These are phyloP conservation scores for Sedum album DNA, from an alignment of 164 flowering plant species.

Conservation along the genomic window DNA sequence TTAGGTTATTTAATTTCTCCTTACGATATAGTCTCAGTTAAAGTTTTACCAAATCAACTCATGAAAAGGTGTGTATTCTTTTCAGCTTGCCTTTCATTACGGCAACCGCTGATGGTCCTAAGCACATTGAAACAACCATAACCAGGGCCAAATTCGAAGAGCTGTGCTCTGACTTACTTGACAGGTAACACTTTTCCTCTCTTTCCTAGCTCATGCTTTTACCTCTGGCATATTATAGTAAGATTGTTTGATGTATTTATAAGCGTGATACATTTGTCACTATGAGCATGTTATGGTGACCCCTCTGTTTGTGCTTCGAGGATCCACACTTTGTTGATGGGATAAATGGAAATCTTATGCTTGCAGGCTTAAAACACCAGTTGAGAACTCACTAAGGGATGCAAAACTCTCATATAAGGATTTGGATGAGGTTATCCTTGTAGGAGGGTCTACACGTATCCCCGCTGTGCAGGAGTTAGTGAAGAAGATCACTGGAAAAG, in stretches of 20 bases:
- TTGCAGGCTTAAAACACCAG: conserved; percentile 27
- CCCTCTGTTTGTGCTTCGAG: no score
- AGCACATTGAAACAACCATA: conserved; percentile 27
- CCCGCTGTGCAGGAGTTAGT: conserved; percentile 11
- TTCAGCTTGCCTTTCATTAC: conserved; percentile 25
- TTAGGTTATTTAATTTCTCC: conserved; percentile 29
- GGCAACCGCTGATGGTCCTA: conserved; percentile 18
- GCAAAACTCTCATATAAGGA: conserved; percentile 18
- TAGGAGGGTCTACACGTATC: conserved; percentile 9
- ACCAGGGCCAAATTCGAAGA: conserved; percentile 90
- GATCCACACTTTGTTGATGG: not conserved
- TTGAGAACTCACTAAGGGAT: conserved; percentile 29
- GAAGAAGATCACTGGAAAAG: conserved; percentile 10
- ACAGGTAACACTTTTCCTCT: conserved; percentile 33
- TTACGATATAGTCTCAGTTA: not conserved
- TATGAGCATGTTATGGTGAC: not conserved
- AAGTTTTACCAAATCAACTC: not conserved
- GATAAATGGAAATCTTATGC: not conserved
- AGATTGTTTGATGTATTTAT: not conserved
- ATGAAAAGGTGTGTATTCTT: conserved; percentile 7
- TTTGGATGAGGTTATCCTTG: conserved; percentile 9
- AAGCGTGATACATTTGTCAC: not conserved
- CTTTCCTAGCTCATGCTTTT: not conserved
- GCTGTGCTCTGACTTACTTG: conserved; percentile 72
- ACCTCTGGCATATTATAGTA: no score